Evolutionary conservation across 164 flowering plant species (phyloP).

Genomic region (Aristolochia fimbriata): DNA sequence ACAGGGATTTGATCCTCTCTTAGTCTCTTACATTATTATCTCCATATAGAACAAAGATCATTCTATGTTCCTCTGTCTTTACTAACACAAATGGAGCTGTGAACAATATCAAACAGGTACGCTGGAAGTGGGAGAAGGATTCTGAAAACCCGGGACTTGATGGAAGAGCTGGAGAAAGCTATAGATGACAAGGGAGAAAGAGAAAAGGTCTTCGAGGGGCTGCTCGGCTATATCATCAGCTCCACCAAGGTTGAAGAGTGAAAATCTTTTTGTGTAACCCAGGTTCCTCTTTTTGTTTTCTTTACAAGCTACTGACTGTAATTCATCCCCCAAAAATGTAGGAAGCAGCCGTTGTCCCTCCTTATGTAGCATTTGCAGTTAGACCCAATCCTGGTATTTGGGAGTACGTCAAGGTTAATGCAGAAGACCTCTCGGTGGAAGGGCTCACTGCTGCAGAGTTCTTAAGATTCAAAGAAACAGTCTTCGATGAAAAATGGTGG

Average conservation of each 20-base stretch:
- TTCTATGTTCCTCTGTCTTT: not conserved
- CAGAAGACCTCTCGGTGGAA: slow-evolving; percentile 55
- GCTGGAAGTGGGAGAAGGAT: slow-evolving; percentile 50
- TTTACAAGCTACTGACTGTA: not conserved
- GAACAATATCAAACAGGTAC: slow-evolving; percentile 26
- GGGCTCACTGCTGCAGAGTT: slow-evolving; percentile 53
- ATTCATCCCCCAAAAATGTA: slow-evolving; percentile 17
- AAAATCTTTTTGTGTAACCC: not conserved
- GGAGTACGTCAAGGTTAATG: slow-evolving; percentile 73
- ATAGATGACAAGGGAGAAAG: slow-evolving; percentile 65
- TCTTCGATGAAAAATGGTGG: slow-evolving; percentile 70
- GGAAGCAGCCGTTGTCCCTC: slow-evolving; percentile 95
- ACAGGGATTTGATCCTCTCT: not conserved
- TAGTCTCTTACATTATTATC: not conserved
- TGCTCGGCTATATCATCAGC: slow-evolving; percentile 66
- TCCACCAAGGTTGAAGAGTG: slow-evolving; percentile 62
- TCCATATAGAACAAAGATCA: too few relatives aligned
- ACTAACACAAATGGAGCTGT: not conserved
- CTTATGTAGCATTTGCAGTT: slow-evolving; percentile 65
- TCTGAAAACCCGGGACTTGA: slow-evolving; percentile 52
- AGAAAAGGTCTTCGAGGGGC: slow-evolving; percentile 49
- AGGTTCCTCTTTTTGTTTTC: not conserved
- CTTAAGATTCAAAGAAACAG: slow-evolving; percentile 67
- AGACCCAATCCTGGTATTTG: slow-evolving; percentile 88
- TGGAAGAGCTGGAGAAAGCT: slow-evolving; percentile 57